Evolutionary conservation across 148 eudicot species (phyloP), one percentile per base, ranked within the genome.

Genomic region (Fallopia convolvulus): DNA sequence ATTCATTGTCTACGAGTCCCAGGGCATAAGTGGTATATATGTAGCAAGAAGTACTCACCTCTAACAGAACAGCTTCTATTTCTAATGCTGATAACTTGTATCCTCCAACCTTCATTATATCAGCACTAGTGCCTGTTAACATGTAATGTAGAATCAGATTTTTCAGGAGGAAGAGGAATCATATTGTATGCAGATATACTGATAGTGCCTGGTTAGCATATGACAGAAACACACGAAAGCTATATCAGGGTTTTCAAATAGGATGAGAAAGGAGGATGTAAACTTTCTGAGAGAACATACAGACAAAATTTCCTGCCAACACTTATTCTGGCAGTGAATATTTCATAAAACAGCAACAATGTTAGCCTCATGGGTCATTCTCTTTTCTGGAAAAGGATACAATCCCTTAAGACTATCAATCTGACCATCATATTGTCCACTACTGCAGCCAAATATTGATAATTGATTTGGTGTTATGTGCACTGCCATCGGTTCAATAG

Each of bases 21-120:
- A 14, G 72, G 72, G 20, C 44, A 15, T 66, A 68, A 36, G 36
- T 36, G 44, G 72, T 68, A n/a, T 36, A 33, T 4, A 68, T 7
- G 9, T 36, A 68, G 44, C 4, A 33, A 68, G 11, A 36, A 68
- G 75, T 40, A 80, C 83, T 79, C 78, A 89, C 99, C 97, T 93
- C 94, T 71, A 95, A 77, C 49, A 95, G 93, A 82, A 80, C 80
- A 73, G 99, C 96, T 86, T 95, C 99, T 77, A 95, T 95, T 83
- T 95, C 99, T 82, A 95, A 85, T 68, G 99, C 97, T 21, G 99
- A 94, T 76, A 94, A 82, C 79, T 94, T 94, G 86, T 92, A 94
- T 76, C 99, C 99, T 70, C 99, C 99, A 65, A 94, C 97, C 85
- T 94, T 94, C 97, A 94, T 90, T 75, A 94, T 94, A 82, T 94